Conservation (phyloP, 768 basidiomycete species). For the Rhodosporidiobolus sp. region DNA sequence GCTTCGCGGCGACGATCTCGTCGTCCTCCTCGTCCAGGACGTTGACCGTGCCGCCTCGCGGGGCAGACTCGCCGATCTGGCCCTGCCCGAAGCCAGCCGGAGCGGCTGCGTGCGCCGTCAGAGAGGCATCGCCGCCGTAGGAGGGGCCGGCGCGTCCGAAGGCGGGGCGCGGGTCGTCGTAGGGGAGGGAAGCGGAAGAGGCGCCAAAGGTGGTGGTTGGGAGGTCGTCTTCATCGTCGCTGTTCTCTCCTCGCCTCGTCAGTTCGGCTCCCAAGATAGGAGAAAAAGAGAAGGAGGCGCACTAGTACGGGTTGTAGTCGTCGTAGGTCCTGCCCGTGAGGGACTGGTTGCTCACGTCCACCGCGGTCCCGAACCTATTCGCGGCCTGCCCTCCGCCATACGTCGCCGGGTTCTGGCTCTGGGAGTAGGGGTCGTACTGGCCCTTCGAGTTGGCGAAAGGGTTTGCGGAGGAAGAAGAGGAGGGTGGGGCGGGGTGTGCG, state of each 20-base stretch:
- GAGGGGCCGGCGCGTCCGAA: constrained; percentile 10
- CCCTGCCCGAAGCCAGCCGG: constrained; percentile 31
- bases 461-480: constrained; percentile 1
- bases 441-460: constrained; percentile 32
- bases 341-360: constrained; percentile 15
- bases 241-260: neutral
- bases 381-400: constrained; percentile 36
- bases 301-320: constrained; percentile 36
- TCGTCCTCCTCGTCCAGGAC: constrained; percentile 40
- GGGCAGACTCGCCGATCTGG: constrained; percentile 10
- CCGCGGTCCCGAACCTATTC: constrained; percentile 24
- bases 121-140: constrained; percentile 7
- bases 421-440: constrained; percentile 29
- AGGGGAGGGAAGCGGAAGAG: constrained; percentile 2
- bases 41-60: constrained; percentile 8
- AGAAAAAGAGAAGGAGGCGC: neutral
- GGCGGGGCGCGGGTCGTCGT: neutral
- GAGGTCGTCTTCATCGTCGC: constrained; percentile 36
- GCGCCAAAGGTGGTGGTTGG: neutral
- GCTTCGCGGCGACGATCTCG: constrained; percentile 30
- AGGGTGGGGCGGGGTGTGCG: neutral
- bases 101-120: constrained; percentile 23
- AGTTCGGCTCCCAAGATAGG: neutral
- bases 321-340: constrained; percentile 6
- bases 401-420: constrained; percentile 37